Evolutionary conservation across 805 yeast genomes (phyloP), one percentile per base, ranked within the genome.

Genomic region (Suhomyces kilbournensis): DNA sequence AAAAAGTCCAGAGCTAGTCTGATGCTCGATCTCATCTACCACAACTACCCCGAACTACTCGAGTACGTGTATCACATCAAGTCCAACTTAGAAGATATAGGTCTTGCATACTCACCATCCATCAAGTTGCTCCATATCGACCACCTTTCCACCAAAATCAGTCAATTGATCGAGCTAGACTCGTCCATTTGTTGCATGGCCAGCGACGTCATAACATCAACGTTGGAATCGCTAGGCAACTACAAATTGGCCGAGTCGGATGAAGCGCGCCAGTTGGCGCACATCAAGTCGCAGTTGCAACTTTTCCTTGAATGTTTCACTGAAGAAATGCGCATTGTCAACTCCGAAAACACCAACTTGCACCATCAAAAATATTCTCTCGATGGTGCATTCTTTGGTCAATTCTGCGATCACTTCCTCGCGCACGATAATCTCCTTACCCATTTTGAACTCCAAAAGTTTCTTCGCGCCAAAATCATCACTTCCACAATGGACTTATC

Each of bases 11-110:
- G 48, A 15, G 28, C 43, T 6, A 19, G 32, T 23, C 22, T 47
- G 6, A 58, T 56, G 26, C 55, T 58, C 19, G 55, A 52, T 30
- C 50, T 63, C 44, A 20, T 48, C 15, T 51, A 54, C 42, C 43
- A 51, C 9, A 57, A 52, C 49, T 57, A 51, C 23, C 63, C 60
- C 4, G 56, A 54, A 19, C 35, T 65, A 22, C 47, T 50, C 20
- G 51, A 54, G 9, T 40, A 53, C 35, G 42, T 46, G 9, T 48
- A 38, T 19, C 28, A n/a, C 14, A 53, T 65, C 10, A 51, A 53
- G n/a, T 44, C 49, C 15, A 59, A 55, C 23, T 55, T 65, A 47
- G 38, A 53, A 7, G 48, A 55, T 10, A 54, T 65, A 6, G 54
- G 54, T 15, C 28, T 57, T 15, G 25, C 45, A 7, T 55, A 57